These are phyloP conservation scores for Camelina neglecta DNA, from an alignment of 345 rosid genomes.

Conservation along the genomic window DNA sequence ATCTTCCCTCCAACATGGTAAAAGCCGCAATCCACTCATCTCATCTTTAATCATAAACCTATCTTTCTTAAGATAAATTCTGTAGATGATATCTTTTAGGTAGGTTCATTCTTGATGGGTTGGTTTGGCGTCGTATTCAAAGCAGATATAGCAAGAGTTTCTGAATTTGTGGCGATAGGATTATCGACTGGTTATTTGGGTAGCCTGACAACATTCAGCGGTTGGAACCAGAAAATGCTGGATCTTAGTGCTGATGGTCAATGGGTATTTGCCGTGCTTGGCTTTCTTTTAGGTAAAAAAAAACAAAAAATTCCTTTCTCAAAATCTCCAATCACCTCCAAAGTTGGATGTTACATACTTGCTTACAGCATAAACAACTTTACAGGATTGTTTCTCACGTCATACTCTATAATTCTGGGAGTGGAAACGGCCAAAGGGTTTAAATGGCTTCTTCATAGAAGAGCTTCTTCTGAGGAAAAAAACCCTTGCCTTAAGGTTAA, in stretches of 20 bases:
- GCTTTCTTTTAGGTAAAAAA: constrained; percentile 70
- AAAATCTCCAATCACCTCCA: neutral
- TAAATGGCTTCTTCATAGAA: constrained; percentile 50
- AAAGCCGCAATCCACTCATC: constrained; percentile 6
- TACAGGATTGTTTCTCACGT: constrained; percentile 82
- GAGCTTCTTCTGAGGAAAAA: constrained; percentile 31
- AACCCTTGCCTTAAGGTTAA: constrained; percentile 39
- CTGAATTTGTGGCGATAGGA: constrained; percentile 77
- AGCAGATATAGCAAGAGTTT: constrained; percentile 63
- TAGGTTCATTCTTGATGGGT: constrained; percentile 98
- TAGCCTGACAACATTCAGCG: constrained; percentile 95
- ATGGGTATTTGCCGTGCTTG: constrained; percentile 69
- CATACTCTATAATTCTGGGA: constrained; percentile 76
- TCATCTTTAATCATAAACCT: neutral
- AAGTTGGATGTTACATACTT: neutral
- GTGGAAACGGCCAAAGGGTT: constrained; percentile 84
- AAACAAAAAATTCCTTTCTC: constrained; percentile 1
- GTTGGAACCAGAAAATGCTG: constrained; percentile 98
- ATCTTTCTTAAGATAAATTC: neutral
- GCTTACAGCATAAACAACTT: constrained; percentile 15
- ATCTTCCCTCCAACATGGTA: constrained; percentile 94
- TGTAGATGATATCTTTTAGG: constrained; percentile 45
- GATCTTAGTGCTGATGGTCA: constrained; percentile 74
- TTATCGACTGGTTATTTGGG: constrained; percentile 89
- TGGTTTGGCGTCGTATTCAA: constrained; percentile 92